These are phyloP conservation scores for Suillus clintonianus DNA, from an alignment of 768 basidiomycete genomes.

Conservation along the genomic window DNA sequence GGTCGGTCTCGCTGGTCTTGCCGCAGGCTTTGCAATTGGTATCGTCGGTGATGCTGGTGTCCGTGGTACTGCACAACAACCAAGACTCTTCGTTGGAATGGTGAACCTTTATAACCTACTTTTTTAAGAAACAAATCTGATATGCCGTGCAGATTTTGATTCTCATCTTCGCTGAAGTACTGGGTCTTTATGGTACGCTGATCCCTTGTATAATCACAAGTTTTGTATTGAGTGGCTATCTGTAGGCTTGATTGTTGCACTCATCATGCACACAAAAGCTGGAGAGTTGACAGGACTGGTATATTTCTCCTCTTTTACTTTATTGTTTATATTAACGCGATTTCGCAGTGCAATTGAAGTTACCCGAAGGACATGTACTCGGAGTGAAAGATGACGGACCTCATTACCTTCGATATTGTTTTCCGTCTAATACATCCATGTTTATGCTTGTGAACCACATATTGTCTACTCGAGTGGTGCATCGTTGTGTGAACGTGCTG, in stretches of 20 bases:
- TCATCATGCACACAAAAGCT: conserved; percentile 90
- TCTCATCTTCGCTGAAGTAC: conserved; percentile 95
- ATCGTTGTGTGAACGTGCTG: neutral
- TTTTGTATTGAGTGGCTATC: neutral
- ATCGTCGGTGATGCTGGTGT: conserved; percentile 99
- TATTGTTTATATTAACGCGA: neutral
- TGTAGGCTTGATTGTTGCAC: conserved; percentile 83
- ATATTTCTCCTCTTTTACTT: neutral
- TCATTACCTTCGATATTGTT: conserved; percentile 11
- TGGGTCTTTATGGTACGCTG: conserved; percentile 81
- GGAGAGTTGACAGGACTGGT: conserved; percentile 23
- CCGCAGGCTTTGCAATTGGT: conserved; percentile 96
- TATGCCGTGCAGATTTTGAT: conserved; percentile 73
- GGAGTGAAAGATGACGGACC: conserved; percentile 5
- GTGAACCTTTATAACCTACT: conserved; percentile 37
- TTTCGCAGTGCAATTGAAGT: conserved; percentile 27
- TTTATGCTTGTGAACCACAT: conserved; percentile 3
- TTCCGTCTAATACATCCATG: conserved; percentile 5
- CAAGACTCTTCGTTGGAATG: conserved; percentile 93
- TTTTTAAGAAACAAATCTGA: neutral
- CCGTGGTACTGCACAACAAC: conserved; percentile 95
- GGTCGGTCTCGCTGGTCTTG: conserved; percentile 92
- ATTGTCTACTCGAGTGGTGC: neutral
- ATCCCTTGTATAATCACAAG: neutral
- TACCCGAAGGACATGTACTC: conserved; percentile 11